Conservation (phyloP, 2,329 filamentous ascomycete species). For the Fonsecaea monophora region DNA sequence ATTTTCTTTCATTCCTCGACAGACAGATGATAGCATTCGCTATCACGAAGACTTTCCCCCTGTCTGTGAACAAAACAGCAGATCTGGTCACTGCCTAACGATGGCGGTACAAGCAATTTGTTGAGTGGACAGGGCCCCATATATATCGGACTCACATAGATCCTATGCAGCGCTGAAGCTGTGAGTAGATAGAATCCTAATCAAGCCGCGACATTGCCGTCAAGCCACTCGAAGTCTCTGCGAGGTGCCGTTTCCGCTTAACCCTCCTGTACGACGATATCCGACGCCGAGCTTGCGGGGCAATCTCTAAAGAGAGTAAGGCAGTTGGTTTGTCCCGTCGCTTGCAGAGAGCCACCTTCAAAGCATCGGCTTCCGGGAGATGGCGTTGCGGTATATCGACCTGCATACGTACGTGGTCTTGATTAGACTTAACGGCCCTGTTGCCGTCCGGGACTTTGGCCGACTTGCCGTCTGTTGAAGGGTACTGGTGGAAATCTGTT, state of each 20-base stretch:
- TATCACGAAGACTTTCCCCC: neutral
- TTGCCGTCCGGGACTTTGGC: neutral
- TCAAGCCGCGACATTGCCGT: neutral
- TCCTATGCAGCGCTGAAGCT: neutral
- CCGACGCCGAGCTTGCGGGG: neutral
- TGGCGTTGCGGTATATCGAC: neutral
- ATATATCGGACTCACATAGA: neutral
- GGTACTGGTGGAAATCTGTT: neutral
- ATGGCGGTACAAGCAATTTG: neutral
- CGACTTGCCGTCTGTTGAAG: neutral
- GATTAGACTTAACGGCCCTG: neutral
- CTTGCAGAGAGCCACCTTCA: neutral
- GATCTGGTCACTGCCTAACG: neutral
- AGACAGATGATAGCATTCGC: neutral
- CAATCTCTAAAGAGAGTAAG: neutral
- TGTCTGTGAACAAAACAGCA: neutral
- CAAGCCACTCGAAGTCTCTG: neutral
- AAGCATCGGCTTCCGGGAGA: neutral
- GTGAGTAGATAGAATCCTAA: neutral
- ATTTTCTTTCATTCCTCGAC: too few species aligned
- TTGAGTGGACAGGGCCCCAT: neutral
- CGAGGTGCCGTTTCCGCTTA: neutral
- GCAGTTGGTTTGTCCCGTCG: neutral
- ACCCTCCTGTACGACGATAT: neutral
- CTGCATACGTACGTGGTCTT: neutral